Evolutionary conservation across 371 early-diverging fungal genomes (phyloP).

Genomic region (Globomyces sp.): DNA sequence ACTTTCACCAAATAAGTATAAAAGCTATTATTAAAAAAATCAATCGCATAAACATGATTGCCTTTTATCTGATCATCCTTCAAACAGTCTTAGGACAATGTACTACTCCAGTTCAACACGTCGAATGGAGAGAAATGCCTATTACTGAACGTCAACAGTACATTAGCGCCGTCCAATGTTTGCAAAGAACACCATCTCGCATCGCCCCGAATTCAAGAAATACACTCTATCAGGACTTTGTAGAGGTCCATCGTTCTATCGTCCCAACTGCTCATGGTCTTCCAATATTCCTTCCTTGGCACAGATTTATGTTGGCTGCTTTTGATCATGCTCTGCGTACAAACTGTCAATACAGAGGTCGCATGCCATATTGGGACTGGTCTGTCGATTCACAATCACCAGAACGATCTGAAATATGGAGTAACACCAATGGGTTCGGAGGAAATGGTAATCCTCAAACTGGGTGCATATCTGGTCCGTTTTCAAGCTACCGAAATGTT

Average conservation of each 20-base stretch:
- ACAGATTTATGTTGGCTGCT: conserved; percentile 24
- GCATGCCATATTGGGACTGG: conserved; percentile 40
- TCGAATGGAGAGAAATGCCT: conserved; percentile 17
- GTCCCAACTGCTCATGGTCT: not conserved
- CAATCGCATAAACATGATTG: too few relatives aligned
- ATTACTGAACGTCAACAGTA: not conserved
- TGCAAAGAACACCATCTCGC: not conserved
- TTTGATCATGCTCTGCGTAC: conserved; percentile 20
- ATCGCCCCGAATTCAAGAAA: not conserved
- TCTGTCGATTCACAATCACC: conserved; percentile 23
- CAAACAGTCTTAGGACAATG: too few relatives aligned
- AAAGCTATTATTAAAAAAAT: too few relatives aligned
- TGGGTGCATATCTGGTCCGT: not conserved
- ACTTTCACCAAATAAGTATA: too few relatives aligned
- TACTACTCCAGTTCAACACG: too few relatives aligned
- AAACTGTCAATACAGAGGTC: conserved; percentile 7
- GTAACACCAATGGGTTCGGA: not conserved
- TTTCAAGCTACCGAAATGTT: not conserved
- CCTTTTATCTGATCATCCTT: too few relatives aligned
- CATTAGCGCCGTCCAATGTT: not conserved
- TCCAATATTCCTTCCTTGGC: conserved; percentile 34
- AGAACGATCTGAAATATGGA: not conserved
- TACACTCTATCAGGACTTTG: not conserved
- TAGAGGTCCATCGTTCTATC: not conserved
- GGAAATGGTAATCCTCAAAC: not conserved